A percentile compares a stretch with the other conserved stretches of the same genome.
phyloP scores from a whole-genome alignment of 2,329 filamentous ascomycete genomes.

The Apiospora pterosperma region DNA sequence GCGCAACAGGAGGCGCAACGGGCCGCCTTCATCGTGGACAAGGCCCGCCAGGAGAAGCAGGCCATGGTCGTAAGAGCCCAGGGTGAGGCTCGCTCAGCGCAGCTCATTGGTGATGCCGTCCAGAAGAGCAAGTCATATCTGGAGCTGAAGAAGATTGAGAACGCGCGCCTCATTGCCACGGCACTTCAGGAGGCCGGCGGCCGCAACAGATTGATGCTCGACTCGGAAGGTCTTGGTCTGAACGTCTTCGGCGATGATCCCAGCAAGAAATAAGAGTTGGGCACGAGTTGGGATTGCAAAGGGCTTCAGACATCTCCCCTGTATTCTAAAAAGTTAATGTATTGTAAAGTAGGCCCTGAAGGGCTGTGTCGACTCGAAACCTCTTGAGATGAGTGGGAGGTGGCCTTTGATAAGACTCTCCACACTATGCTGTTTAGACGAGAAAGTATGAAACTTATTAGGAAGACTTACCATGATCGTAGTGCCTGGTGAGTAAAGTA shows the following conservation, averaged over 20 bases:
- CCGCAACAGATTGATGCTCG: constrained; percentile 91
- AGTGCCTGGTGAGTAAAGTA: too few relatives aligned
- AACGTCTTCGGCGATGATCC: constrained; percentile 65
- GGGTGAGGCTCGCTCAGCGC: constrained; percentile 96
- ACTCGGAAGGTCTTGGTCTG: constrained; percentile 84
- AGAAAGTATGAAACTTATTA: neutral
- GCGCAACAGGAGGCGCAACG: constrained; percentile 92
- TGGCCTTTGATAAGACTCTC: too few relatives aligned
- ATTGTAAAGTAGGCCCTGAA: constrained; percentile 21
- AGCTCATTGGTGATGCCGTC: constrained; percentile 97
- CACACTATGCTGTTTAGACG: neutral
- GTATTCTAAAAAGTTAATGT: constrained; percentile 29
- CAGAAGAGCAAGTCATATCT: constrained; percentile 99
- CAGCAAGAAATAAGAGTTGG: constrained; percentile 41
- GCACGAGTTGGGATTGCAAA: constrained; percentile 12
- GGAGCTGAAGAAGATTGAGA: constrained; percentile 97
- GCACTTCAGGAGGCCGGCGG: constrained; percentile 82
- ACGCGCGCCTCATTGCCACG: constrained; percentile 82
- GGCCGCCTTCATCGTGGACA: constrained; percentile 96
- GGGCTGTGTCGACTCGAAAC: neutral
- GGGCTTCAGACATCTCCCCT: constrained; percentile 29
- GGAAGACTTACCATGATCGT: too few relatives aligned
- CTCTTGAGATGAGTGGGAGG: neutral
- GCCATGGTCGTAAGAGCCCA: constrained; percentile 97
- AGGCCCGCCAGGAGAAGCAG: constrained; percentile 98